Evolutionary conservation across 2,329 filamentous ascomycete genomes (phyloP).

Genomic region (Fusarium sp.): DNA sequence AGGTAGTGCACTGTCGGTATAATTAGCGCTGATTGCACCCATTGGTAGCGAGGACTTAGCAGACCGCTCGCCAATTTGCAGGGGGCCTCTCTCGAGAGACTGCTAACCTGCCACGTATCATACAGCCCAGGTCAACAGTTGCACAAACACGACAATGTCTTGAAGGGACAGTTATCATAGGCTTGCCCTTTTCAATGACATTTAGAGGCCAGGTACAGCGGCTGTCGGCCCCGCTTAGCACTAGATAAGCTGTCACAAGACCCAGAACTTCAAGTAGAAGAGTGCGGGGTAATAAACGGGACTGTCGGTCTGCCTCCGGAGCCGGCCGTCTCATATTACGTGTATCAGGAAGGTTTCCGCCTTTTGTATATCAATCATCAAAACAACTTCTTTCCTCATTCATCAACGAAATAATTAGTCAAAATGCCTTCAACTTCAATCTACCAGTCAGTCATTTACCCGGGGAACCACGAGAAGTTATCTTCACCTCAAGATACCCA

Average conservation of each 20-base stretch:
- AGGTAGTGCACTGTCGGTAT: not conserved
- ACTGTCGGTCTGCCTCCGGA: slow-evolving; percentile 35
- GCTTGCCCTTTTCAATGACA: not conserved
- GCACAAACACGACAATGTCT: not conserved
- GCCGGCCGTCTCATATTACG: slow-evolving; percentile 23
- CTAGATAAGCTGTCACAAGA: slow-evolving; percentile 29
- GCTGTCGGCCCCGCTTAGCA: slow-evolving; percentile 14
- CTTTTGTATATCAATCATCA: not conserved
- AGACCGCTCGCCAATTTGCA: not conserved
- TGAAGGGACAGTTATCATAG: not conserved
- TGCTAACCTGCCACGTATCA: not conserved
- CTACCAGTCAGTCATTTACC: slow-evolving; percentile 36
- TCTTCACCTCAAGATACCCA: slow-evolving; percentile 65
- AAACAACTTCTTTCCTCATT: not conserved
- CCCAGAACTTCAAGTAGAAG: not conserved
- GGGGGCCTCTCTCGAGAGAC: accelerated
- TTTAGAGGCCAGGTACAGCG: not conserved
- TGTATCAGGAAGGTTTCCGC: slow-evolving; percentile 31
- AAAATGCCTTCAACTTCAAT: slow-evolving; percentile 35
- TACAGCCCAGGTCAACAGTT: not conserved
- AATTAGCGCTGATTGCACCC: not conserved
- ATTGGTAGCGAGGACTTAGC: not conserved
- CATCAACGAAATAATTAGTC: not conserved
- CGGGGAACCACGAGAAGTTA: slow-evolving; percentile 43
- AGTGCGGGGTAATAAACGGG: slow-evolving; percentile 30